Evolutionary conservation across 2,329 filamentous ascomycete species (phyloP), one percentile per base, ranked within the genome.

Genomic region (Pestalotiopsis sp.): DNA sequence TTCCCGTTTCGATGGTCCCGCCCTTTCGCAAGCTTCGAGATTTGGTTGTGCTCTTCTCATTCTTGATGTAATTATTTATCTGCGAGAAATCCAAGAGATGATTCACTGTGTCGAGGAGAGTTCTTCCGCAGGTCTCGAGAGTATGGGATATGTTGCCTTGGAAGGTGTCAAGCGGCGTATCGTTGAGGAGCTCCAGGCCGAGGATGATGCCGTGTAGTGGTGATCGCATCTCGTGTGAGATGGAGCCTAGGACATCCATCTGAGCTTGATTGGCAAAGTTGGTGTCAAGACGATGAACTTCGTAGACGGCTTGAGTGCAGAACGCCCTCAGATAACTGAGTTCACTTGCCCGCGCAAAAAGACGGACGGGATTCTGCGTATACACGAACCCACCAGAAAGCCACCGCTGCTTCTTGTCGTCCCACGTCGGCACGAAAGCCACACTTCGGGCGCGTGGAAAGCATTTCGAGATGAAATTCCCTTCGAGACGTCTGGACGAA

Each of bases 191-290:
- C 71, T 89, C 87, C 1, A 83, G 80, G 65, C 81, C 87, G 0
- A 86, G 83, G 0, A 91, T 76, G 36, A 90, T 84, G 2, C 88
- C 88, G 68, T 91, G 88, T 0, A 91, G 77, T 0, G 88, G 88
- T 1, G 85, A 88, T 3, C 88, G 82, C 17, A 91, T 77, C 73
- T 91, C 88, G 72, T 91, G 88, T 2, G 85, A 88, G 5, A 91
- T 84, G 0, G 86, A 89, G 0, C 86, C 85, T 2, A 91, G 82
- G 41, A 88, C 85, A 68, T 89, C 87, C 1, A 84, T 84, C 74
- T 89, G 88, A 38, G 86, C 84, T 61, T 79, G 83, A 27, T 84
- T 80, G 0, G 80, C 78, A 17, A 75, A 72, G 9, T 75, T 66
- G 0, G 78, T 71, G 3, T 81, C 75, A 5, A 87, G 68, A 2